phyloP scores from a whole-genome alignment of 768 basidiomycete species.

The Dendrothele bispora region DNA sequence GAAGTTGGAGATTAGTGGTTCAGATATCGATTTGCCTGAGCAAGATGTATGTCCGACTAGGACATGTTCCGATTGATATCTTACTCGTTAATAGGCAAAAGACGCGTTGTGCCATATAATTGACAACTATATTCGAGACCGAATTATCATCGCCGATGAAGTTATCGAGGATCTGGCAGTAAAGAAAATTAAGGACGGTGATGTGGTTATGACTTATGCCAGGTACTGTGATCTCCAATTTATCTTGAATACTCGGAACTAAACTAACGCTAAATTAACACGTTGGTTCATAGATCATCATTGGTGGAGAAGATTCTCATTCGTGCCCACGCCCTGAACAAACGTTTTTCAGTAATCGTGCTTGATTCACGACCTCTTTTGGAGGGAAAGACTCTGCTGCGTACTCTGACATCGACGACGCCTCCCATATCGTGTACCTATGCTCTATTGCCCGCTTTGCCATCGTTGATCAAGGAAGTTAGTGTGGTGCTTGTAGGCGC shows the following conservation, averaged over 20 bases:
- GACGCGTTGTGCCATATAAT: slow-evolving; percentile 80
- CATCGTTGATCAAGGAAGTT: slow-evolving; percentile 77
- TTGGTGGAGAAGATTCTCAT: slow-evolving; percentile 90
- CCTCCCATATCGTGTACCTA: slow-evolving; percentile 84
- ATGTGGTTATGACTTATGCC: slow-evolving; percentile 91
- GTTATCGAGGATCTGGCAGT: slow-evolving; percentile 88
- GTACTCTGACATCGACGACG: slow-evolving; percentile 59
- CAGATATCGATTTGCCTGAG: slow-evolving; percentile 92
- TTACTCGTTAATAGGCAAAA: slow-evolving; percentile 66
- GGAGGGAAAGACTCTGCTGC: slow-evolving; percentile 85
- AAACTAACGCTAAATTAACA: neutral
- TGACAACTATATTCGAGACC: slow-evolving; percentile 90
- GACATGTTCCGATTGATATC: slow-evolving; percentile 3
- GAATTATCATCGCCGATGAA: slow-evolving; percentile 90
- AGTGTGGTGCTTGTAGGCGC: slow-evolving; percentile 89
- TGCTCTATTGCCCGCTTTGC: slow-evolving; percentile 83
- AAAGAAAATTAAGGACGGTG: slow-evolving; percentile 93
- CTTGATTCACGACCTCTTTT: slow-evolving; percentile 94
- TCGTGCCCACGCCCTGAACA: slow-evolving; percentile 70
- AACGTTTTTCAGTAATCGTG: slow-evolving; percentile 85
- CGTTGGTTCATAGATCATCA: slow-evolving; percentile 69
- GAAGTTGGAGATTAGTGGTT: slow-evolving; percentile 91
- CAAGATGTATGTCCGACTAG: slow-evolving; percentile 66
- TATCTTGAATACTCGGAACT: slow-evolving; percentile 3
- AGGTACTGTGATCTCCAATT: slow-evolving; percentile 45